Conservation (phyloP, 139 green algal genomes). For the Chlorella sorokiniana region DNA sequence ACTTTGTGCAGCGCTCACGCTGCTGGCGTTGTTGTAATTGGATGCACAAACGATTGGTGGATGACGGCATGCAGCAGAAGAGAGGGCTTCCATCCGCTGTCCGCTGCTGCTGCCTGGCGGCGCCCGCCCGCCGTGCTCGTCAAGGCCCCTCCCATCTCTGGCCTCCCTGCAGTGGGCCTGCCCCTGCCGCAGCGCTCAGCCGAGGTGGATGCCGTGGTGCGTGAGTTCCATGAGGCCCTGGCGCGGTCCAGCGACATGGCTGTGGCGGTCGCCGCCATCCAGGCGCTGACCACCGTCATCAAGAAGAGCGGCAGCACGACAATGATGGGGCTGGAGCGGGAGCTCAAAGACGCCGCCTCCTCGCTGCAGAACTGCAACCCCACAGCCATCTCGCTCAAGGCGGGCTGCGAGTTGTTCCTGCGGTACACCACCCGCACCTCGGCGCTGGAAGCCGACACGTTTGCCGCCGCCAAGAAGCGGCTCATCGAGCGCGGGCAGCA, state of each 20-base stretch:
- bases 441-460: slow-evolving; percentile 79
- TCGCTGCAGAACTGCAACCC: slow-evolving; percentile 83
- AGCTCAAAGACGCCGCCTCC: slow-evolving; percentile 79
- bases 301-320: slow-evolving; percentile 70
- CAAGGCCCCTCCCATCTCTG: background rate
- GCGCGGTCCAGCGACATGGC: slow-evolving; percentile 72
- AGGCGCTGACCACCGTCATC: slow-evolving; percentile 84
- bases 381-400: slow-evolving; percentile 87
- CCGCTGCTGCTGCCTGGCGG: too few species aligned
- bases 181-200: slow-evolving; percentile 13
- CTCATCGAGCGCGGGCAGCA: slow-evolving; percentile 74
- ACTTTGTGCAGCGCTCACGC: too few species aligned
- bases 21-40: too few species aligned
- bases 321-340: slow-evolving; percentile 89
- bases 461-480: slow-evolving; percentile 72
- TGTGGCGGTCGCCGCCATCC: slow-evolving; percentile 88
- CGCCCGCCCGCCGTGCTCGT: too few species aligned
- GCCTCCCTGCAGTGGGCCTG: slow-evolving; percentile 12
- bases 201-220: slow-evolving; percentile 59
- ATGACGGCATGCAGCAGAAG: too few species aligned
- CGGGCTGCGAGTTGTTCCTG: slow-evolving; percentile 94
- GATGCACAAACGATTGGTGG: too few species aligned
- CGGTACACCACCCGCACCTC: slow-evolving; percentile 88
- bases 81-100: too few species aligned
- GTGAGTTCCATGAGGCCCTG: slow-evolving; percentile 80